A percentile compares a stretch with the other conserved stretches of the same genome.
These are phyloP conservation scores for Trichosanthes cucumerina DNA, from an alignment of 306 rosid species.

Conservation along the genomic window DNA sequence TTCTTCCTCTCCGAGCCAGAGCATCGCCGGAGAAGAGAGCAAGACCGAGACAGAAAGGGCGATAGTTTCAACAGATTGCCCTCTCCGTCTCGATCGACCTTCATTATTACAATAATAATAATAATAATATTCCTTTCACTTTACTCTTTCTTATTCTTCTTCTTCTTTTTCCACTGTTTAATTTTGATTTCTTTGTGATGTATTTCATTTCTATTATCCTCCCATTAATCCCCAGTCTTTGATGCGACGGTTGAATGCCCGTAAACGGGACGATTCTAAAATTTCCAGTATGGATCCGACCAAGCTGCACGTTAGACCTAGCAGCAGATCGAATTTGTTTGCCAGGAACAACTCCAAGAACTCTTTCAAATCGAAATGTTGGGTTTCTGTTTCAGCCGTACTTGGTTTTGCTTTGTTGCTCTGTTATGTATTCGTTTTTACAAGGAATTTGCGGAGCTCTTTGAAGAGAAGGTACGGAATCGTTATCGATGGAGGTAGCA, in stretches of 20 bases:
- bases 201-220: neutral
- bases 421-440: conserved; percentile 18
- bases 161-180: neutral
- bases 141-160: neutral
- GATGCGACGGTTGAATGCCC: conserved; percentile 84
- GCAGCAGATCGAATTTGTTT: conserved; percentile 51
- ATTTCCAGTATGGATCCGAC: conserved; percentile 50
- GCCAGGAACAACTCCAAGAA: conserved; percentile 32
- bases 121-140: neutral
- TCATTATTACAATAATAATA: neutral
- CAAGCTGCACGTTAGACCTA: conserved; percentile 51
- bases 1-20: neutral
- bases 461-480: conserved; percentile 36
- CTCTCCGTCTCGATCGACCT: conserved; percentile 10
- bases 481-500: conserved; percentile 84
- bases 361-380: conserved; percentile 13
- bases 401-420: conserved; percentile 25
- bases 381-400: conserved; percentile 16
- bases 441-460: neutral
- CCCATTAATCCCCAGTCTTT: conserved; percentile 13
- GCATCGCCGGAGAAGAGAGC: conserved; percentile 12
- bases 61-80: neutral
- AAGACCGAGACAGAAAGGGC: conserved; percentile 16
- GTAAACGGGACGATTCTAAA: conserved; percentile 27
- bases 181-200: neutral